Conservation (phyloP, 2,329 filamentous ascomycete genomes). For the Zymoseptoria passerinii region DNA sequence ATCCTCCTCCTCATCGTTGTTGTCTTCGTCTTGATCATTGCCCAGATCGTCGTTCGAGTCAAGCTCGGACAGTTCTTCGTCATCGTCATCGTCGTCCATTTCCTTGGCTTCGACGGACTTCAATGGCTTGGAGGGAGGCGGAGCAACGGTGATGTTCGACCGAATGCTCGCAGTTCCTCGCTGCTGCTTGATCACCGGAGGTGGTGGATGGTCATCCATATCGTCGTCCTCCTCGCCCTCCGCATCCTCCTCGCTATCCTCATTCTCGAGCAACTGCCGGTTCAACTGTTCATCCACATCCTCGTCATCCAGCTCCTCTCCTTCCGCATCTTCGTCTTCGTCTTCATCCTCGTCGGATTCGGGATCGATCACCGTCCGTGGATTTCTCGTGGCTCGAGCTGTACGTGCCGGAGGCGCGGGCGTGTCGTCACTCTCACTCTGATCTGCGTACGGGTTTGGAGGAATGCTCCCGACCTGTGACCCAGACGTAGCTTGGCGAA, state of each 20-base stretch:
- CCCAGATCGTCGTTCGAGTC: slow-evolving; percentile 32
- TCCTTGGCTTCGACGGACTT: slow-evolving; percentile 45
- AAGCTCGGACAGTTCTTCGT: slow-evolving; percentile 38
- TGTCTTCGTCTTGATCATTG: slow-evolving; percentile 30
- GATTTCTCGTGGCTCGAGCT: slow-evolving; percentile 28
- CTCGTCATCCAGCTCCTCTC: slow-evolving; percentile 19
- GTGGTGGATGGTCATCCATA: slow-evolving; percentile 27
- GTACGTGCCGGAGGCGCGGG: slow-evolving; percentile 23
- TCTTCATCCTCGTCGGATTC: slow-evolving; percentile 30
- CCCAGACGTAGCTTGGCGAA: slow-evolving; percentile 39
- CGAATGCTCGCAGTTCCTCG: slow-evolving; percentile 15
- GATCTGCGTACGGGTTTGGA: slow-evolving; percentile 26
- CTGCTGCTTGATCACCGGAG: slow-evolving; percentile 27
- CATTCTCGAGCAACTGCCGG: slow-evolving; percentile 33
- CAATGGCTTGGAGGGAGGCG: slow-evolving; percentile 22
- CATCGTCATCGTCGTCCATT: slow-evolving; percentile 44
- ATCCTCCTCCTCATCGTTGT: slow-evolving; percentile 35
- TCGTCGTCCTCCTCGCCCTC: slow-evolving; percentile 33
- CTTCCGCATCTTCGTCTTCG: slow-evolving; percentile 17
- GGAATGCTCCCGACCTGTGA: slow-evolving; percentile 17
- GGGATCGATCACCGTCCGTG: slow-evolving; percentile 28
- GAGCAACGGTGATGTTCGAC: slow-evolving; percentile 25
- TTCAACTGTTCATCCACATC: slow-evolving; percentile 29
- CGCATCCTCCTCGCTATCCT: slow-evolving; percentile 26
- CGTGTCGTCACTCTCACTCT: slow-evolving; percentile 28